These are phyloP conservation scores for Chlorella sp. DNA, from an alignment of 139 green algal species.

Conservation along the genomic window DNA sequence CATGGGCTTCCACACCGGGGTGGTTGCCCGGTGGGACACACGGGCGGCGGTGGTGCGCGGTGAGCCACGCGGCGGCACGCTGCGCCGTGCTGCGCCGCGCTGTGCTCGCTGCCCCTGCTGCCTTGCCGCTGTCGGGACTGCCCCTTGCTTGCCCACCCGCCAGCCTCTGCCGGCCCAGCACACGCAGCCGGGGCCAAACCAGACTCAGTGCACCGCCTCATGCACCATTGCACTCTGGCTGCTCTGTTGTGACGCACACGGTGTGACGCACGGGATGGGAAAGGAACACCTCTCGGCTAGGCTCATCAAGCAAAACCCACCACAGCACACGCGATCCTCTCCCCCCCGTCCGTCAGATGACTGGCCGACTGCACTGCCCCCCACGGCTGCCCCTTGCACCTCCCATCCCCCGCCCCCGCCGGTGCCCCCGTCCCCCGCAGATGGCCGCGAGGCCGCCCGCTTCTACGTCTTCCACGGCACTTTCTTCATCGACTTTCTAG, in stretches of 20 bases:
- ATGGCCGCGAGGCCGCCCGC: conserved; percentile 20
- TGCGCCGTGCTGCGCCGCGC: not conserved
- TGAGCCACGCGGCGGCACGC: not conserved
- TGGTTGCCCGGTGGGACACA: conserved; percentile 38
- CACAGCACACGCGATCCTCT: no score
- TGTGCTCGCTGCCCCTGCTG: not conserved
- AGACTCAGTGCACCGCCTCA: no score
- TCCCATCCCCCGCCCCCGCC: not conserved
- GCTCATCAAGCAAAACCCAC: no score
- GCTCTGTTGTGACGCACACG: no score
- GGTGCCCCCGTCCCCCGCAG: not conserved
- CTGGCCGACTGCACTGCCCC: not conserved
- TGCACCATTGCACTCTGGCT: no score
- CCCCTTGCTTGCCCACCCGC: not conserved
- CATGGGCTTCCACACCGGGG: conserved; percentile 35
- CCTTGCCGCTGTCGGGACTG: not conserved
- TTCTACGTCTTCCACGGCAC: conserved; percentile 33
- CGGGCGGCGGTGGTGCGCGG: conserved; percentile 16
- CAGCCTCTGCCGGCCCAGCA: not conserved
- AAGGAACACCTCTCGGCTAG: no score
- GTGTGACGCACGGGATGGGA: no score
- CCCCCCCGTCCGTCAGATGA: no score
- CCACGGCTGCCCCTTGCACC: not conserved
- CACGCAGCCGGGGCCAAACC: no score
- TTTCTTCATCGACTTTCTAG: conserved; percentile 35